Percentiles rank a stretch among this genome's conserved stretches.
These are phyloP conservation scores for Blastomyces emzantsi DNA, from an alignment of 2,329 filamentous ascomycete genomes.

Conservation along the genomic window DNA sequence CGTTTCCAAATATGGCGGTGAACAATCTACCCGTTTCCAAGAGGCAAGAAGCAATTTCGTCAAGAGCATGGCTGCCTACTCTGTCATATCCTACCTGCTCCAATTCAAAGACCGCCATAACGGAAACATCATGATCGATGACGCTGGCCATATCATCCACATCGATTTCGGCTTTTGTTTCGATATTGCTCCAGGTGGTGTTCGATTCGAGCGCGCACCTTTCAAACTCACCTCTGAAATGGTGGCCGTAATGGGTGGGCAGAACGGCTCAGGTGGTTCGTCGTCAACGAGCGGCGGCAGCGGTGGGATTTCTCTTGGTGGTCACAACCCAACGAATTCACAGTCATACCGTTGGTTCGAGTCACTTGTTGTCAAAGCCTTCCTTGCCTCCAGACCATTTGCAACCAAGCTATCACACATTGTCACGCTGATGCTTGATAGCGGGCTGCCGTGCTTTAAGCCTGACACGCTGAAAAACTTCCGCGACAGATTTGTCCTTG, in stretches of 20 bases:
- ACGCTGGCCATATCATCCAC: slow-evolving; percentile 92
- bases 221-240: slow-evolving; percentile 98
- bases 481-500: slow-evolving; percentile 81
- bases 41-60: slow-evolving; percentile 94
- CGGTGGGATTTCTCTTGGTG: slow-evolving; percentile 26
- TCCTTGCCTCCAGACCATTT: slow-evolving; percentile 78
- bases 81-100: slow-evolving; percentile 87
- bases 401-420: slow-evolving; percentile 83
- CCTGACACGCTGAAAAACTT: slow-evolving; percentile 91
- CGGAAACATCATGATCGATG: slow-evolving; percentile 99
- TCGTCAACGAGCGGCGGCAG: slow-evolving; percentile 15
- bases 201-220: slow-evolving; percentile 93
- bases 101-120: slow-evolving; percentile 99
- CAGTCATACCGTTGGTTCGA: slow-evolving; percentile 95
- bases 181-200: slow-evolving; percentile 92
- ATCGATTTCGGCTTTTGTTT: slow-evolving; percentile 99
- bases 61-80: slow-evolving; percentile 98
- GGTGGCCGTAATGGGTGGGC: slow-evolving; percentile 93
- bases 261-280: slow-evolving; percentile 22
- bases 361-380: slow-evolving; percentile 90
- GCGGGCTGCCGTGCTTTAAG: slow-evolving; percentile 94
- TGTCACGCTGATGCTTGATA: slow-evolving; percentile 91
- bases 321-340: slow-evolving; percentile 51
- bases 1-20: slow-evolving; percentile 90
- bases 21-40: slow-evolving; percentile 91